Evolutionary conservation across 257 asterid species (phyloP).

Genomic region (Coffea eugenioides): DNA sequence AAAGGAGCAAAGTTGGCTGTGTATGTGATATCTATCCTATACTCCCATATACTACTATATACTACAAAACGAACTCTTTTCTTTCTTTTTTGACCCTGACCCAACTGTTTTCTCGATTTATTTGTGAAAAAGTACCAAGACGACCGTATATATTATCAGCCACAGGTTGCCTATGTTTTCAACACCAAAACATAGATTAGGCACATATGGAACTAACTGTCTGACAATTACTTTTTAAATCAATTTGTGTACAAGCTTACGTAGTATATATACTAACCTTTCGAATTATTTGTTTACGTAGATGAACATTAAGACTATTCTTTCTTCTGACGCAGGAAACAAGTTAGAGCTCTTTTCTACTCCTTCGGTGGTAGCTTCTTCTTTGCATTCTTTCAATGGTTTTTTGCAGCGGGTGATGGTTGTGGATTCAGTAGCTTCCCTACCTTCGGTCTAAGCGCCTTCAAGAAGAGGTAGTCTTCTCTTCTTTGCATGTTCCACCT

Average conservation of each 20-base stretch:
- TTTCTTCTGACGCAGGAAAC: conserved; percentile 34
- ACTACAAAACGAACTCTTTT: too few species aligned
- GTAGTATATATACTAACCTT: too few species aligned
- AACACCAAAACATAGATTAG: too few species aligned
- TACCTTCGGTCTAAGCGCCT: conserved; percentile 72
- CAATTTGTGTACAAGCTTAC: not conserved
- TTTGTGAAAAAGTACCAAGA: not conserved
- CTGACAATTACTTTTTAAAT: not conserved
- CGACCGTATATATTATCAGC: not conserved
- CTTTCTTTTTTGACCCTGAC: not conserved
- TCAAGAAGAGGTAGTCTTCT: conserved; percentile 26
- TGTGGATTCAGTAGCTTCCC: conserved; percentile 80
- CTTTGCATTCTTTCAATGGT: conserved; percentile 72
- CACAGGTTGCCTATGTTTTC: not conserved
- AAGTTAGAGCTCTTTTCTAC: conserved; percentile 61
- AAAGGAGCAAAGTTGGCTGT: conserved; percentile 73
- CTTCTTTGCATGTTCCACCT: not conserved
- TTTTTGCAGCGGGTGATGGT: conserved; percentile 50
- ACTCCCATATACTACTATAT: too few species aligned
- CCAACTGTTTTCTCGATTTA: not conserved
- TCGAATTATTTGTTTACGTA: too few species aligned
- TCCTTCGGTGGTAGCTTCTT: conserved; percentile 51
- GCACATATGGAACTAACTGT: not conserved
- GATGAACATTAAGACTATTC: not conserved
- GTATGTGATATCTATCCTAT: conserved; percentile 21